Evolutionary conservation across 306 rosid species (phyloP), one percentile per base, ranked within the genome.

Genomic region (Hippophae tibetana): DNA sequence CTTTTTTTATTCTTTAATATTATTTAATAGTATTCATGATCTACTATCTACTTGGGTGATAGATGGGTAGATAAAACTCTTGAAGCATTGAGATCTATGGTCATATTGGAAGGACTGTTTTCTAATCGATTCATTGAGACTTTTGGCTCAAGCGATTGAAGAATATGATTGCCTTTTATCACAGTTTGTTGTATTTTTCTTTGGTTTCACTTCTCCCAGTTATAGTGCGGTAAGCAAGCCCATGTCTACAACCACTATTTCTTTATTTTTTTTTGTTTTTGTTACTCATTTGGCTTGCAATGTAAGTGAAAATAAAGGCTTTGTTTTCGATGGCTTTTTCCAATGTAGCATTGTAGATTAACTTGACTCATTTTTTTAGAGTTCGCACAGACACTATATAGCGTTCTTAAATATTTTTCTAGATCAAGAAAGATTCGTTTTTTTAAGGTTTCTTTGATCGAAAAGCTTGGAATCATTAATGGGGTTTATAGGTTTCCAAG

Each of bases 151-250:
- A 79, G 77, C 63, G 81, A 65, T 74, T 70, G 74, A 78, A 71
- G 72, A 64, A 54, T 61, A 78, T 85, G 82, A 79, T 78, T 76
- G 67, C 77, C 54, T 78, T 62, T 72, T 66, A 67, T 72, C 60
- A 60, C 69, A 43, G 72, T 53, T 77, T 79, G 44, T 69, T 78
- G 75, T 62, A 76, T 66, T 81, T 77, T 76, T 53, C 89, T 78
- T 76, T 61, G 71, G 67, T 56, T 61, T 77, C 70, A 71, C 86
- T 74, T 64, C 82, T 79, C 79, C 76, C 71, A 86, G 96, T 83
- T 92, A 95, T 80, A 69, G 78, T 74, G 78, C 89, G 75, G 78
- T 80, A 78, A 80, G 18, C 18, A 18, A 18, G 75, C 56, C 42
- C 72, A 56, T 64, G 60, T 68, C 63, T 46, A 11, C 60, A 38